Conservation (phyloP, 345 rosid genomes). For the Syzygium grande region DNA sequence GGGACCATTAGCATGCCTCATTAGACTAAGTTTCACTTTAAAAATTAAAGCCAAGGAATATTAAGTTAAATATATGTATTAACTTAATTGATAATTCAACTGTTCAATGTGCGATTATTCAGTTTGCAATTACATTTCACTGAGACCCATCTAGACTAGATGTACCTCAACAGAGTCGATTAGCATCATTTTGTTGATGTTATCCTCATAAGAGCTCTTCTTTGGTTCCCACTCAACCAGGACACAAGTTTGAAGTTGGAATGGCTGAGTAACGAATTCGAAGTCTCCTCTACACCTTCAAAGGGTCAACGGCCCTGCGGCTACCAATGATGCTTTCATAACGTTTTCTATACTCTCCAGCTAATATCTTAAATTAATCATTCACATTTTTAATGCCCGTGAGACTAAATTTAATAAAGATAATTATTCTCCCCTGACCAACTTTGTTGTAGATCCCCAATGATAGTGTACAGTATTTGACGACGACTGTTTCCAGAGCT, state of each 20-base stretch:
- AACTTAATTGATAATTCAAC: neutral
- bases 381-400: neutral
- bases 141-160: neutral
- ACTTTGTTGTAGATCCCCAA: neutral
- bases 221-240: neutral
- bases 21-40: neutral
- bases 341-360: neutral
- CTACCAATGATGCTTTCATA: neutral
- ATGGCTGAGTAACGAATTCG: neutral
- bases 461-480: neutral
- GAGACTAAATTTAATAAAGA: neutral
- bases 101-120: neutral
- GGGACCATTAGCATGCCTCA: neutral
- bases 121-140: neutral
- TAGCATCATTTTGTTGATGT: neutral
- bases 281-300: neutral
- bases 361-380: neutral
- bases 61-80: no score
- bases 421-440: neutral
- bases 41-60: neutral
- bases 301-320: neutral
- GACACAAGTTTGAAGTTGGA: neutral
- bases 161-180: neutral
- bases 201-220: neutral
- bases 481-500: neutral